phyloP scores from a whole-genome alignment of 768 basidiomycete species.

The Tylopilus intermedius region DNA sequence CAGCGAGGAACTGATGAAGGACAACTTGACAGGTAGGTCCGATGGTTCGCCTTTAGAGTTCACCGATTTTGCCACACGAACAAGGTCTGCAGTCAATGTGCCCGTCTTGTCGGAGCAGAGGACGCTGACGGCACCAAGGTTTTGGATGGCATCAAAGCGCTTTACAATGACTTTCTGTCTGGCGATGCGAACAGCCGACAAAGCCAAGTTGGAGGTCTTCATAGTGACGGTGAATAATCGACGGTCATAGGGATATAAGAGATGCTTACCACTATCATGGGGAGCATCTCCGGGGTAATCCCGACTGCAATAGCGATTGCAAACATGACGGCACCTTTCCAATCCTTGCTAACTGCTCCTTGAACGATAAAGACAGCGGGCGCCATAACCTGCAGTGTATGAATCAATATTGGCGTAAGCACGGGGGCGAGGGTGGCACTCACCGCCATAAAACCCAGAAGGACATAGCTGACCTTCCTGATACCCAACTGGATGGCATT shows the following conservation, averaged over 20 bases:
- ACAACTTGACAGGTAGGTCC: slow-evolving; percentile 23
- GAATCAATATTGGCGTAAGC: not conserved
- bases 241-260: not conserved
- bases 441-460: slow-evolving; percentile 29
- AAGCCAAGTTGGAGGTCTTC: slow-evolving; percentile 55
- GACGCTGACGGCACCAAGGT: slow-evolving; percentile 49
- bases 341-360: slow-evolving; percentile 30
- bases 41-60: slow-evolving; percentile 19
- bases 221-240: slow-evolving; percentile 32
- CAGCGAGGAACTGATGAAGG: slow-evolving; percentile 30
- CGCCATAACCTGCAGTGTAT: slow-evolving; percentile 24
- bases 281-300: slow-evolving; percentile 32
- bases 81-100: slow-evolving; percentile 42
- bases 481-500: slow-evolving; percentile 33
- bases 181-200: slow-evolving; percentile 52
- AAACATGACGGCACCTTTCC: slow-evolving; percentile 30
- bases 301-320: slow-evolving; percentile 29
- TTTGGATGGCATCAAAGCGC: slow-evolving; percentile 60
- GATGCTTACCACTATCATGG: slow-evolving; percentile 30
- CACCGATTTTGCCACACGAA: slow-evolving; percentile 35
- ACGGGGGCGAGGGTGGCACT: not conserved
- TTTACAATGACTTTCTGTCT: slow-evolving; percentile 57
- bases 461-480: slow-evolving; percentile 31
- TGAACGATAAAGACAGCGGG: slow-evolving; percentile 28
- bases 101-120: slow-evolving; percentile 66